A percentile compares a stretch with the other conserved stretches of the same genome.
These are phyloP conservation scores for Nemania diffusa DNA, from an alignment of 2,329 filamentous ascomycete species.

Conservation along the genomic window DNA sequence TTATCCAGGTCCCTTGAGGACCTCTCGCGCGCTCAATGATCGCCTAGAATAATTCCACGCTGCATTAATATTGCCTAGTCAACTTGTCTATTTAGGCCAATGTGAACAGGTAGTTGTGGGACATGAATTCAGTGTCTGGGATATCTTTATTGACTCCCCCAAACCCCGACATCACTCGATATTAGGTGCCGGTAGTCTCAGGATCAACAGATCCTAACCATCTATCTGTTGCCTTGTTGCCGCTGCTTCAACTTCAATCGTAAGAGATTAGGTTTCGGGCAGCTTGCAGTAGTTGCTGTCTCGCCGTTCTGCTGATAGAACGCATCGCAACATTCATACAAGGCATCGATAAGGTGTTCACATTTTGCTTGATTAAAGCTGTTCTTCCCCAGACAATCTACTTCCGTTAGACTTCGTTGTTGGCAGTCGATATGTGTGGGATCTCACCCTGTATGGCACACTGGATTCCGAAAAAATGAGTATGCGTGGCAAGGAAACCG, in stretches of 20 bases:
- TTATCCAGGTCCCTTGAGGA: constrained; percentile 86
- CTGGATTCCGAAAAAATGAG: constrained; percentile 54
- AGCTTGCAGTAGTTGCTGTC: constrained; percentile 79
- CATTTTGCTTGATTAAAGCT: constrained; percentile 89
- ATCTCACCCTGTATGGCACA: constrained; percentile 87
- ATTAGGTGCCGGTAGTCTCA: not conserved
- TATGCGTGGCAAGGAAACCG: not conserved
- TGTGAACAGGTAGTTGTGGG: constrained; percentile 53
- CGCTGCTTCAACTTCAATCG: constrained; percentile 87
- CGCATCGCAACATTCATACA: constrained; percentile 92
- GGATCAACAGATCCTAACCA: not conserved
- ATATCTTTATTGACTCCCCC: not conserved
- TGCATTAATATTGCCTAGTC: constrained; percentile 75
- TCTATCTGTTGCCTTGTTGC: constrained; percentile 51
- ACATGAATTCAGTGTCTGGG: constrained; percentile 45
- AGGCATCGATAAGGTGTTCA: constrained; percentile 77
- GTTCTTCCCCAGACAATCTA: constrained; percentile 86
- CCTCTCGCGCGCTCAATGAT: constrained; percentile 98
- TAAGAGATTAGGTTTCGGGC: constrained; percentile 83
- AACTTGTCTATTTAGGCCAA: constrained; percentile 53
- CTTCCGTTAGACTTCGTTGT: constrained; percentile 33
- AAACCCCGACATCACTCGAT: not conserved
- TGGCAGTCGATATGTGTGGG: not conserved
- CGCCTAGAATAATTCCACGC: constrained; percentile 85
- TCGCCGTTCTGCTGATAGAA: constrained; percentile 88